Base-by-base conservation (phyloP, 441 rosid species). In the Populus tomentosa region DNA sequence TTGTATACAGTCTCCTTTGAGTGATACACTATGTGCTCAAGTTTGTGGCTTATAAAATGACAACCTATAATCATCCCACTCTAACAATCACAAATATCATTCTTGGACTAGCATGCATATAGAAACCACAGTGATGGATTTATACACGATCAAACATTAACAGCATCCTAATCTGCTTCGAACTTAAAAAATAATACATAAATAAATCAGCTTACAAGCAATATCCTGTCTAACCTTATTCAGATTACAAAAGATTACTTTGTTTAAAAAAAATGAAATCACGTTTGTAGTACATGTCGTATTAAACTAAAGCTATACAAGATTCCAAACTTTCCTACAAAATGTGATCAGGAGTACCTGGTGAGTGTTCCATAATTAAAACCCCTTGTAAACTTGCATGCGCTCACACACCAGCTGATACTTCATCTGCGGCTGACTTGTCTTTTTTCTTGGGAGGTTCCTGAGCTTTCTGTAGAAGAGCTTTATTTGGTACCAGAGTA, bases 401-500 rank as follows among this genome's bases (percentile, higher is more conserved):
- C 3, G 30, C 71, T 86, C 80, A 91, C 77, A 86, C 89, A 26
- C 86, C 78, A 0, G 94, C 90, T 62, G 96, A 86, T 75, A 89
- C 90, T 92, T 91, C 91, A 70, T 80, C 85, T 72, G 74, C 80
- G 1, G 80, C 40, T 66, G 96, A 86, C 68, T 87, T 86, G 62
- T 91, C 92, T 69, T 82, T 91, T 83, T 89, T 90, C 82, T 90
- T 93, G 18, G 87, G 73, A 20, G 84, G 91, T 81, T 91, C 98
- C 85, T 84, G 93, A 56, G 88, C 80, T 90, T 91, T 93, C 81
- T 85, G 89, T 72, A 83, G 70, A 81, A 88, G 56, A 40, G 90
- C 92, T 80, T 93, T 93, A 79, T 92, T 92, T 42, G 98, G 97
- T 10, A 88, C 92, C 90, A 93, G 83, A 46, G 87, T 81, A 14